A percentile compares a stretch with the other conserved stretches of the same genome.
Conservation (phyloP, 371 early-diverging fungal genomes). For the Mucor indicus region DNA sequence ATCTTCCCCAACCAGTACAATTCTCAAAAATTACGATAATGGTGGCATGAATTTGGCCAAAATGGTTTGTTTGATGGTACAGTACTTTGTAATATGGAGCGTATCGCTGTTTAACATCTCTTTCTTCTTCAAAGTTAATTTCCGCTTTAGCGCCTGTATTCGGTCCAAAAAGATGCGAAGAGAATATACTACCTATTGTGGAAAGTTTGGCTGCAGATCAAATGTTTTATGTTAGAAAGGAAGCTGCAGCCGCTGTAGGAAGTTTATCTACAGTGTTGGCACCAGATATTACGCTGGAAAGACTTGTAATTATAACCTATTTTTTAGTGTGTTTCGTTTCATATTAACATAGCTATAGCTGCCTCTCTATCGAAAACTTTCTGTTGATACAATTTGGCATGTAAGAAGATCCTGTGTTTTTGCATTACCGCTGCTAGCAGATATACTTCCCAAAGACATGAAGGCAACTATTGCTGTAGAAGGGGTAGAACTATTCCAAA, state of each 20-base stretch:
- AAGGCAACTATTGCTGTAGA: constrained; percentile 29
- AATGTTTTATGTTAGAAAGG: constrained; percentile 55
- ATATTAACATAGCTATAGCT: constrained; percentile 9
- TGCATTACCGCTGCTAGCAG: constrained; percentile 42
- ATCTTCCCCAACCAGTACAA: neutral
- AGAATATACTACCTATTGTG: constrained; percentile 42
- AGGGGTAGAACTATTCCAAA: constrained; percentile 35
- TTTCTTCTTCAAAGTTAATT: constrained; percentile 26
- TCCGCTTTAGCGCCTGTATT: constrained; percentile 34
- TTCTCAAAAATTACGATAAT: constrained; percentile 13
- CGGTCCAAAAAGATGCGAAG: constrained; percentile 38
- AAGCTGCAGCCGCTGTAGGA: constrained; percentile 47
- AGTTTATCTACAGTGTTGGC: constrained; percentile 29
- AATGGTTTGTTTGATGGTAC: constrained; percentile 44
- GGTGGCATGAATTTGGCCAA: constrained; percentile 41
- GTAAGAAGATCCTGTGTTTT: constrained; percentile 47
- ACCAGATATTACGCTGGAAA: constrained; percentile 22
- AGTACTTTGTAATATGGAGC: neutral
- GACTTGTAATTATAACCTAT: constrained; percentile 28
- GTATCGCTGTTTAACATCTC: no score
- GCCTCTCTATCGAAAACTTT: constrained; percentile 41
- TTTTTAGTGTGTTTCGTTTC: neutral
- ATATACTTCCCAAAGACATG: constrained; percentile 33
- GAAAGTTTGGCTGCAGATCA: constrained; percentile 35
- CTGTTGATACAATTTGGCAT: constrained; percentile 50